Base-by-base conservation (phyloP, 345 rosid species). In the Fremontodendron californicum region DNA sequence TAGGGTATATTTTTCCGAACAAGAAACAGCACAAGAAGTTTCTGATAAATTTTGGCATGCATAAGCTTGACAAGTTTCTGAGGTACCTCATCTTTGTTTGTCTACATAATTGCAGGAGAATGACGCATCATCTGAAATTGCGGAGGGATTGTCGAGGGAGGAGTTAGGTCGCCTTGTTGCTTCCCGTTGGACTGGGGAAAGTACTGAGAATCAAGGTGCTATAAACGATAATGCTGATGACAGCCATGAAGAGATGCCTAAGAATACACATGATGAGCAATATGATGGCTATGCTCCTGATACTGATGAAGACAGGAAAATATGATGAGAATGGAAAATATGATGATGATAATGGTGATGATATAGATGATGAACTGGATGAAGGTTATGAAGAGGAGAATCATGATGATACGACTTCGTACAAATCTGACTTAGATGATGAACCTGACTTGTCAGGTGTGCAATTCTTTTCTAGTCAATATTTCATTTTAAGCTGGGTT, bases 161-260 rank as follows among this genome's bases (percentile, higher is more conserved):
- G 96, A 95, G 84, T 75, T 92, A 81, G 98, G 99, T 78, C 93
- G 88, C 78, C 96, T 92, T 78, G 89, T 95, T 81, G 98, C 94
- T 39, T 95, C 98, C 80, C 97, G 98, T 51, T 95, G 99, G 99
- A 93, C 99, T 3, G 93, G 99, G 78, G 88, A 86, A 74, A 88
- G 78, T 60, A 73, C 85, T 37, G 90, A 88, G 70, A 86, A 86
- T 82, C 81, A 86, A 80, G 85, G 79, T 49, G 87, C 23, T 75
- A 65, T 71, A 39, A 69, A 78, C 71, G 80, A 78, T 71, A 84
- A 78, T 21, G 69, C 78, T 67, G 85, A 84, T 79, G 84, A 84
- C 77, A 82, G 71, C 75, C 86, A 81, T 73, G 96, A 90, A 61
- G 90, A 86, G 57, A 65, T 76, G 16, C 82, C 86, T 25, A 79